Evolutionary conservation across 139 green algal species (phyloP).

Genomic region (Yamagishiella unicocca): DNA sequence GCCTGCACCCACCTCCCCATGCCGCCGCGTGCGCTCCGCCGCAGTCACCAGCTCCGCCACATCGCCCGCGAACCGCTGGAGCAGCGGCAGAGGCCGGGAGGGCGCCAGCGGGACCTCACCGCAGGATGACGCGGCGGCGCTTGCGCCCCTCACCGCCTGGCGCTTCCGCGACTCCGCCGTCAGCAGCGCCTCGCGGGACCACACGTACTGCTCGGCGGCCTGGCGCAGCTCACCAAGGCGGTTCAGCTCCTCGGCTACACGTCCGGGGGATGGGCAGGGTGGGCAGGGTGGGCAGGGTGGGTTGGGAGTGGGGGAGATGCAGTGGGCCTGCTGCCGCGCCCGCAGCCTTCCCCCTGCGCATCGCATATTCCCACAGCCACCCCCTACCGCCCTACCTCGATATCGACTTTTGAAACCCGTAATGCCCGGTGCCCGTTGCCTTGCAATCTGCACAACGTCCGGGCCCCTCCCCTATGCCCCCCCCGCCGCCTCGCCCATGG

Average conservation of each 20-base stretch:
- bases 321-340: too few species aligned
- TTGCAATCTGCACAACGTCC: too few species aligned
- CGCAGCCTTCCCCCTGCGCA: too few species aligned
- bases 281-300: too few species aligned
- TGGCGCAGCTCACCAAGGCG: neutral
- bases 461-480: neutral
- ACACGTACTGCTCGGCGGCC: slow-evolving; percentile 1
- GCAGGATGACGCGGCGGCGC: neutral
- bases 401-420: too few species aligned
- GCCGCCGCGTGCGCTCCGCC: too few species aligned
- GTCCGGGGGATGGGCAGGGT: too few species aligned
- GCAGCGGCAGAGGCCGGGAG: neutral
- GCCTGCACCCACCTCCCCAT: too few species aligned
- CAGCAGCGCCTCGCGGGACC: neutral
- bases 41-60: neutral
- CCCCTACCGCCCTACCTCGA: too few species aligned
- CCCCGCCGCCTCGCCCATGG: neutral
- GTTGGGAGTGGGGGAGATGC: too few species aligned
- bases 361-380: too few species aligned
- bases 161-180: neutral
- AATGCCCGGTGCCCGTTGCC: too few species aligned
- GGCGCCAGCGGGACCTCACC: neutral
- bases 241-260: slow-evolving; percentile 1
- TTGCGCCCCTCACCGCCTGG: neutral
- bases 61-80: neutral